Base-by-base conservation (phyloP, 768 basidiomycete species). In the Tricholoma matsutake region DNA sequence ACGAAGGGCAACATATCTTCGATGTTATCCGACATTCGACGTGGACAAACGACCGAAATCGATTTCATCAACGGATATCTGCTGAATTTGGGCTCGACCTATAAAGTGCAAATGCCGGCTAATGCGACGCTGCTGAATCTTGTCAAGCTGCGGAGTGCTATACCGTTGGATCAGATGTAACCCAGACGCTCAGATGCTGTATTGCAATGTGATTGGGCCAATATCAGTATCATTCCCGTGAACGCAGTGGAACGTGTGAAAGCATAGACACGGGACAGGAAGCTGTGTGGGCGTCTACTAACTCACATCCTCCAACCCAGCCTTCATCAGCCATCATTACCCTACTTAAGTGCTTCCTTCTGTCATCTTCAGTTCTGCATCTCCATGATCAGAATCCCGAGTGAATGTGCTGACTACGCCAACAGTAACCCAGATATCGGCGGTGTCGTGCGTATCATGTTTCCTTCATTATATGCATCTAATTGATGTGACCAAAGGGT, bases 51-150 rank as follows among this genome's bases (percentile, higher is more conserved):
- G 5, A 95, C 94, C 0, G 95, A 98, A 75, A 82, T 98, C 22
- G 83, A 89, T 16, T 91, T 77, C 67, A 78, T 97, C 67, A 94
- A 92, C 61, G 95, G 96, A 4, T 92, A 94, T 71, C 72, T 98
- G 54, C 69, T 86, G 29, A 73, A 76, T 7, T 74, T 94, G 7
- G 96, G 89, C 25, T 65, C 73, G 52, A 72, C 78, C 39, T 82
- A 88, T 65, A 74, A 77, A 6, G 76, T 94, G 31, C 71, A 74
- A 16, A 89, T 87, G 69, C 85, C 86, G 5, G 78, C 81, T 25
- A 90, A 79, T 59, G 70, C 78, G 1, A 75, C 78, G n/a, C 75
- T 92, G 52, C 69, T 80, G 37, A 76, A 85, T 56, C 75, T 92
- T 63, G 75, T 91, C 62, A 82, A 82, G 66, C 76, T 89, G 79